Evolutionary conservation across 768 basidiomycete species (phyloP), one percentile per base, ranked within the genome.

Genomic region (Rhodotorula babjevae): DNA sequence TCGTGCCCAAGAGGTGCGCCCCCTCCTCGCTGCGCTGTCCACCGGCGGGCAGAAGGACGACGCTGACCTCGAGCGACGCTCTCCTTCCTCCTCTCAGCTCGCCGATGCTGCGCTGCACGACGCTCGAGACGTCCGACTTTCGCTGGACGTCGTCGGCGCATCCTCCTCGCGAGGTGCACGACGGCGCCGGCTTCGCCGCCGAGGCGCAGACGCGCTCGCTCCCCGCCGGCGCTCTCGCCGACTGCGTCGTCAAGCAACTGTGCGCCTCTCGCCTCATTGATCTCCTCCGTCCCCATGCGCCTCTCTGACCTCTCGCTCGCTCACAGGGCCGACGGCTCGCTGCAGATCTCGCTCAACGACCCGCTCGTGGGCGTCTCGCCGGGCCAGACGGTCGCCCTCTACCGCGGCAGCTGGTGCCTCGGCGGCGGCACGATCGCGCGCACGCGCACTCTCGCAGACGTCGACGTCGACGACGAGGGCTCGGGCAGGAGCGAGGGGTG

Each of bases 331-430:
- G 57, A 66, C 27, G 69, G 68, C 27, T 33, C 47, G 3, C 69
- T 86, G 11, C 68, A 77, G 7, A 83, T 92, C 57, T 77, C 80
- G 0, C 89, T 90, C 74, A 83, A 85, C 52, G 80, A 84, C 49
- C 87, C 89, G 0, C 84, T 90, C 61, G 85, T 86, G 55, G 89
- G 87, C 12, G 87, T 93, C 25, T 84, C 91, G 0, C 86, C 87
- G 0, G 94, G 94, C 2, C 94, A 97, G 81, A 86, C 90, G 42
- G 88, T 88, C 12, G 87, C 86, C 0, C 74, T 95, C 4, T 96
- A 88, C 80, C 84, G 87, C 67, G 87, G 83, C 4, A 84, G 87
- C 58, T 89, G 89, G 87, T 93, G 92, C 80, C 83, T 95, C 44
- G 93, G 93, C 5, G 90, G 89, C 78, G 93, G 92, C 46, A 81